Conservation (phyloP, 495 filamentous ascomycete genomes). For the Daldinia loculata region DNA sequence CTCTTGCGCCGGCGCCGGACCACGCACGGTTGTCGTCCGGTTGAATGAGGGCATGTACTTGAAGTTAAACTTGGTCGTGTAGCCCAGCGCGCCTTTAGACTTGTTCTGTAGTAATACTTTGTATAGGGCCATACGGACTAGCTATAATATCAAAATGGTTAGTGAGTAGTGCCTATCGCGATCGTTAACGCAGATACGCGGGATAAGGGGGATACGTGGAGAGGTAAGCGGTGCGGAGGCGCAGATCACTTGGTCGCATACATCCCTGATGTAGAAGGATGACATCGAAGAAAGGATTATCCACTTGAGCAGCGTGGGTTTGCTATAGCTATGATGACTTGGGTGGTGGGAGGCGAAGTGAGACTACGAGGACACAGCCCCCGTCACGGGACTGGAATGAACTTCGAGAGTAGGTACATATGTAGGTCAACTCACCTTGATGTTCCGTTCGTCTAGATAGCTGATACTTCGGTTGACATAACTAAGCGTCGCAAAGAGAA, state of each 20-base stretch:
- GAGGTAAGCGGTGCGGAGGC: slow-evolving; percentile 5
- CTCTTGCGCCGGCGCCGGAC: not conserved
- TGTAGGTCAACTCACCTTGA: slow-evolving; percentile 50
- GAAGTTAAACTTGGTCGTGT: slow-evolving; percentile 67
- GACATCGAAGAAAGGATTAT: not conserved
- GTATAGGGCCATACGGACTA: slow-evolving; percentile 63
- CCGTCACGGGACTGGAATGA: slow-evolving; percentile 9
- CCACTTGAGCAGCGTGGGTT: not conserved
- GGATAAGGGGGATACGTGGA: not conserved
- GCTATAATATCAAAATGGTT: slow-evolving; percentile 10
- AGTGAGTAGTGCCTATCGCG: not conserved
- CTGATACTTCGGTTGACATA: slow-evolving; percentile 65
- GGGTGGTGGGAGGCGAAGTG: not conserved
- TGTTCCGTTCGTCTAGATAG: slow-evolving; percentile 66
- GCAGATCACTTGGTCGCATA: slow-evolving; percentile 15
- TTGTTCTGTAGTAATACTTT: slow-evolving; percentile 58
- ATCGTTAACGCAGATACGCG: not conserved
- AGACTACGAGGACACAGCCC: slow-evolving; percentile 22
- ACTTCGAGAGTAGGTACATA: not conserved
- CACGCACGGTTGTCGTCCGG: slow-evolving; percentile 38
- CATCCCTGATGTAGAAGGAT: not conserved
- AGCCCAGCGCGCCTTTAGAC: slow-evolving; percentile 64
- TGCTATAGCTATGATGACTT: not conserved
- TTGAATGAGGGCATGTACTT: slow-evolving; percentile 66
- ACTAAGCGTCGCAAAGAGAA: slow-evolving; percentile 65